Base-by-base conservation (phyloP, 1,284 basidiomycete species). In the Gymnopus androsaceus region DNA sequence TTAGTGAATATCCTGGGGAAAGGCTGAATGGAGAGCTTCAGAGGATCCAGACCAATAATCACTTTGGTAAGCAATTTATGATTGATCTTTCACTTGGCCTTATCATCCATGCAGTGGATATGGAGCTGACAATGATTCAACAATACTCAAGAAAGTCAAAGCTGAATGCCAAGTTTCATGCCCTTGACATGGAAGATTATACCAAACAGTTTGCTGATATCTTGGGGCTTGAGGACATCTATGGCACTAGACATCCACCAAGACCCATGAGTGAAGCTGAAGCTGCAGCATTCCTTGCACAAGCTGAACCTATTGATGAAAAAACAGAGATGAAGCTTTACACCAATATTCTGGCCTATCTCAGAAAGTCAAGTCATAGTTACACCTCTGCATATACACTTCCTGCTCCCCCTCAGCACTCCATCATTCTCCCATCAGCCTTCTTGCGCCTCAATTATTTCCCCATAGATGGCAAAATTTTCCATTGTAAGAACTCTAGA, bases 1-100 rank as follows among this genome's bases (percentile, higher is more conserved):
- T 54, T 3, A 50, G 58, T 52, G 44, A 54, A 33, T 54, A 49
- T 40, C 52, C 58, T 27, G 61, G 51, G 12, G 60, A 61, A 45
- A 37, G 41, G 2, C 30, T 41, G 28, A 61, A 60, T 47, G 59
- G 59, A 2, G 33, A 34, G 6, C 30, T 57, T 4, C 51, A 55
- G 30, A 38, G 40, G 12, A 54, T 57, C 9, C 44, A 37, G 6
- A 61, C 59, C 23, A 59, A 59, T 49, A 37, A 28, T 34, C 42
- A 50, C 15, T 54, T 60, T 21, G 17, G 56, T 60, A 38, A 44
- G 59, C 36, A 4, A n/a, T 15, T 3, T 25, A 44, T 7, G 5
- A 6, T 23, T 5, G n/a, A 4, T 25, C n/a, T 25, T n/a, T 19
- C 8, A 25, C 34, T 19, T 37, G 11, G 14, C 19, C 17, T 55